Conservation (phyloP, 768 basidiomycete species). For the Rhodotorula taiwanensis region DNA sequence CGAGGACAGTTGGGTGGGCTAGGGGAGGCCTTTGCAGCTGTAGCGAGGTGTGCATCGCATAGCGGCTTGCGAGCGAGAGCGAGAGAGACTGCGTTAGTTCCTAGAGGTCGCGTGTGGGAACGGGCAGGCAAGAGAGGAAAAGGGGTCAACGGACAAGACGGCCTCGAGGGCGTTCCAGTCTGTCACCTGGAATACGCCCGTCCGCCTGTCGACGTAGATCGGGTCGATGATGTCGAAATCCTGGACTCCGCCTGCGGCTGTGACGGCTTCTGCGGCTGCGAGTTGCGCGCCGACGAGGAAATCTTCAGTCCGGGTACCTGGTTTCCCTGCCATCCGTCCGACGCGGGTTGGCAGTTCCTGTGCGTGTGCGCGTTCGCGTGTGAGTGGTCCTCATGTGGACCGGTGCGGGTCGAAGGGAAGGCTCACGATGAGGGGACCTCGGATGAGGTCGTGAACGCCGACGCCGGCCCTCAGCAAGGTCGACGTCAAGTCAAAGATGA, state of each 20-base stretch:
- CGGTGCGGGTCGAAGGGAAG: background rate
- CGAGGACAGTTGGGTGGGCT: constrained; percentile 75
- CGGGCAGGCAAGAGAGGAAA: background rate
- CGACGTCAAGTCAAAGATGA: constrained; percentile 71
- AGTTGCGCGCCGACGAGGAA: constrained; percentile 24
- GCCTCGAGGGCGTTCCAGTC: constrained; percentile 85
- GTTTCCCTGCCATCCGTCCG: constrained; percentile 51
- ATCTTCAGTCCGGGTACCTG: constrained; percentile 16
- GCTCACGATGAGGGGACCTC: constrained; percentile 67
- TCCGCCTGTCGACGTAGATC: constrained; percentile 54
- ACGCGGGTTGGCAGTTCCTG: constrained; percentile 77
- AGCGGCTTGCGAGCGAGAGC: constrained; percentile 61
- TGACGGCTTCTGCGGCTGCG: constrained; percentile 1
- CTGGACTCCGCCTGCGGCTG: constrained; percentile 52
- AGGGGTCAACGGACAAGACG: constrained; percentile 58
- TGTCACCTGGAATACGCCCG: constrained; percentile 46
- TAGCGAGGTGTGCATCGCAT: constrained; percentile 67
- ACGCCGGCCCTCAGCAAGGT: constrained; percentile 66
- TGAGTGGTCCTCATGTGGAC: background rate
- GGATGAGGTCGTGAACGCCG: constrained; percentile 72
- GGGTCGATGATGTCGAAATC: constrained; percentile 74
- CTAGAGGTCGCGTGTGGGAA: background rate
- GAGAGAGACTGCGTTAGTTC: background rate
- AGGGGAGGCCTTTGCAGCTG: constrained; percentile 74
- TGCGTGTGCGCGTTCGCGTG: constrained; percentile 3